A percentile compares a stretch with the other conserved stretches of the same genome.
phyloP scores from a whole-genome alignment of 2,329 filamentous ascomycete genomes.

The Trichoderma koningiopsis region DNA sequence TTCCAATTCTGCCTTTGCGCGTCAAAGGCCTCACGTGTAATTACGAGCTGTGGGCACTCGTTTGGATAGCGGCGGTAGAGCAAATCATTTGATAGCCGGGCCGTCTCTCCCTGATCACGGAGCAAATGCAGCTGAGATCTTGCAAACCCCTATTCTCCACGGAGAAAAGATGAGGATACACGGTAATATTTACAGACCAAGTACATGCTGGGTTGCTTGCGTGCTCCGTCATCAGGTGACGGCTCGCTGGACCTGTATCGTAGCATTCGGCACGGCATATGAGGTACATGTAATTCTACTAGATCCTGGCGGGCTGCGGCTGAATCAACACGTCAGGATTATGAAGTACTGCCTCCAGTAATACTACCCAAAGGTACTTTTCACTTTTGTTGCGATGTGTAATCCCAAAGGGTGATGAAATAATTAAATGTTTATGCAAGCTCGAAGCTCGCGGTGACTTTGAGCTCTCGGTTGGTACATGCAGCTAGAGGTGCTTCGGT shows the following conservation, averaged over 20 bases:
- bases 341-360: not conserved
- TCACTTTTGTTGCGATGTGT: not conserved
- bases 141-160: conserved; percentile 8
- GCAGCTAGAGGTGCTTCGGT: no score
- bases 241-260: not conserved
- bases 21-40: not conserved
- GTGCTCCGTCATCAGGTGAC: not conserved
- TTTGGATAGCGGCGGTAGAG: not conserved
- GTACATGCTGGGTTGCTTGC: not conserved
- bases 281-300: not conserved
- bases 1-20: not conserved
- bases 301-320: conserved; percentile 4
- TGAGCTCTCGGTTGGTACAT: not conserved
- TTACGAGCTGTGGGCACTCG: conserved; percentile 5
- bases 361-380: not conserved
- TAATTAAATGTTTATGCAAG: not conserved
- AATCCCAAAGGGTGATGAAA: not conserved
- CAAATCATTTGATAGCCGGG: not conserved
- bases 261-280: not conserved
- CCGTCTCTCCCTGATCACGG: conserved; percentile 8
- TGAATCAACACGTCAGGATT: not conserved
- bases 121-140: conserved; percentile 1
- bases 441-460: not conserved
- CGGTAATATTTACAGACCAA: not conserved
- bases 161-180: not conserved